Base-by-base conservation (phyloP, 139 green algal genomes). In the Marvania coccoides region DNA sequence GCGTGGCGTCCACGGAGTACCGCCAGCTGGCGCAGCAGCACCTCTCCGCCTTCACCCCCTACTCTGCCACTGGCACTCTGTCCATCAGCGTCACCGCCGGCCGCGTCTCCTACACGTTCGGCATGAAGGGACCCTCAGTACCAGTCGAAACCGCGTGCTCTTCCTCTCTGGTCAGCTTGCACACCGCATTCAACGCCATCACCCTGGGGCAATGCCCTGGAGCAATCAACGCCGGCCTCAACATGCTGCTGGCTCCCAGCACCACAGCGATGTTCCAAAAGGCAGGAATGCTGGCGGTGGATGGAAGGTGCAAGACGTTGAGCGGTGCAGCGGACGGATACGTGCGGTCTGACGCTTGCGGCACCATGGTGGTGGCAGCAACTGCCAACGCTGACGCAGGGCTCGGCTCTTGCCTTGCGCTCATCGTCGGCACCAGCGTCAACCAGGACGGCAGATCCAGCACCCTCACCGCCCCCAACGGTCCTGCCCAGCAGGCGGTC, bases 251-350 rank as follows among this genome's bases (percentile, higher is more conserved):
- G 23, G 66, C 82, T 8, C 77, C 87, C 14, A 47, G 38, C 26
- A 91, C 87, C 2, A 90, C 80, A 0, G 80, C 77, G 28, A 92
- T 92, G 83, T 80, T 78, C 4, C 75, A 81, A 14, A 74, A 75
- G 35, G 85, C 87, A 24, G 87, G 82, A 46, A 92, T 94, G 85
- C 73, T 95, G 33, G 54, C 78, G 3, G 53, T 81, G 26, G 89
- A 93, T 33, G 89, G 89, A 10, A 77, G 89, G 48, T 96, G 87
- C 78, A 95, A 92, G 79, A 75, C 89, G 2, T 69, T 96, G 30
- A 89, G 92, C 61, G 71, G 76, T 6, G 47, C 68, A 6, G 89
- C 87, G 3, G 84, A 96, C 46, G 71, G 69, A 30, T 76, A 77
- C 45, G 71, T 45, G 1, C 38, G 71, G n/a, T 38, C 63, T 46